phyloP scores from a whole-genome alignment of 352 stramenopile genomes.

The Phytophthora boehmeriae region DNA sequence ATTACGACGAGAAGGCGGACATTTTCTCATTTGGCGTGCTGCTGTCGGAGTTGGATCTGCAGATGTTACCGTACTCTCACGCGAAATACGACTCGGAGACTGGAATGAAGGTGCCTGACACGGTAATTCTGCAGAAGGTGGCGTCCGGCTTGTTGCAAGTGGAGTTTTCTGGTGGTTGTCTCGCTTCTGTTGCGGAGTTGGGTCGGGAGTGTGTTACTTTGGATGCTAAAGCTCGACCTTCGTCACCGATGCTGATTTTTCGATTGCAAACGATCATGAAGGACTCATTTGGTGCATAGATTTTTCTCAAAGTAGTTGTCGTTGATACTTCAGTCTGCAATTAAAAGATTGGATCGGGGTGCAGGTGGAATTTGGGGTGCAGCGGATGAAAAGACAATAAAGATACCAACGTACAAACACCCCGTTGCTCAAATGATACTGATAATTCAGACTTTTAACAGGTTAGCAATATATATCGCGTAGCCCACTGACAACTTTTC shows the following conservation, averaged over 20 bases:
- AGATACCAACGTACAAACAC: no score
- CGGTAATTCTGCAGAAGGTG: slow-evolving; percentile 24
- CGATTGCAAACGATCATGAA: slow-evolving; percentile 17
- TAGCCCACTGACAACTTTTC: no score
- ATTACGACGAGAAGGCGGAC: not conserved
- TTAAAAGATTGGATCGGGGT: no score
- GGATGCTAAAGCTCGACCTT: slow-evolving; percentile 10
- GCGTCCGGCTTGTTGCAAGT: slow-evolving; percentile 15
- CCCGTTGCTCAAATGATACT: no score
- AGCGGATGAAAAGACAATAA: no score
- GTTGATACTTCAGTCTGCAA: no score
- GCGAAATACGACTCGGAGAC: slow-evolving; percentile 2
- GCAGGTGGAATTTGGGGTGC: no score
- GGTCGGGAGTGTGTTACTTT: slow-evolving; percentile 15
- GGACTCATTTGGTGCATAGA: no score
- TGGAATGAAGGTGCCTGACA: slow-evolving; percentile 21
- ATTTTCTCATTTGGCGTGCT: not conserved
- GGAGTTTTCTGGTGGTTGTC: slow-evolving; percentile 4
- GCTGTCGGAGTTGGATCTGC: slow-evolving; percentile 22
- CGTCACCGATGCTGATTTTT: slow-evolving; percentile 19
- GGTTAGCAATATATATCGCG: no score
- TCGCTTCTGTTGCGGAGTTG: slow-evolving; percentile 5
- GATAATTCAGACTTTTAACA: no score
- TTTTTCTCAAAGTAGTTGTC: no score
- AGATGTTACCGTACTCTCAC: slow-evolving; percentile 17